These are phyloP conservation scores for Capsicum chinense DNA, from an alignment of 257 asterid species.

Conservation along the genomic window DNA sequence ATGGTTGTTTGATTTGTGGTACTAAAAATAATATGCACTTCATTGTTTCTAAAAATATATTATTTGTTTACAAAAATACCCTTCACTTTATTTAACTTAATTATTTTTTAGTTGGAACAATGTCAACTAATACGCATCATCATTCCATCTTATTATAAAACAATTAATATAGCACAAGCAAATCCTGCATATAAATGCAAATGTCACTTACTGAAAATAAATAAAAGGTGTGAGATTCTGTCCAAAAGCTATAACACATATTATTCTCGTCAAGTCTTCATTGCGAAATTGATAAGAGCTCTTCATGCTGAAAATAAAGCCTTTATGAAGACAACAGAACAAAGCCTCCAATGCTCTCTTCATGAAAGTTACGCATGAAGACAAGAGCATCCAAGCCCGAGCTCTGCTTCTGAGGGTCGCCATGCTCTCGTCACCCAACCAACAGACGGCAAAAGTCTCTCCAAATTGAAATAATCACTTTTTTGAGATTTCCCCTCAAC, in stretches of 20 bases:
- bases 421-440: slow-evolving; percentile 88
- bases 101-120: too few species aligned
- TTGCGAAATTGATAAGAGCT: not conserved
- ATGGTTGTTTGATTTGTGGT: too few species aligned
- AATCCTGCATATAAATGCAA: slow-evolving; percentile 14
- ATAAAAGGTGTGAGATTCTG: not conserved
- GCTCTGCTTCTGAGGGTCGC: slow-evolving; percentile 81
- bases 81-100: too few species aligned
- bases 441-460: slow-evolving; percentile 59
- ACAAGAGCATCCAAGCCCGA: slow-evolving; percentile 97
- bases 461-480: slow-evolving; percentile 40
- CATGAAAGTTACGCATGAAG: slow-evolving; percentile 73
- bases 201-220: not conserved
- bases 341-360: slow-evolving; percentile 79
- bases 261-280: slow-evolving; percentile 15
- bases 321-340: slow-evolving; percentile 63
- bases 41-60: too few species aligned
- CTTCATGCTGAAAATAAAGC: slow-evolving; percentile 68
- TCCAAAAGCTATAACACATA: not conserved
- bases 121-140: too few species aligned
- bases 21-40: too few species aligned
- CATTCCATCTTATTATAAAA: not conserved
- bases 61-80: too few species aligned
- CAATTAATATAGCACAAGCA: not conserved
- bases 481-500: slow-evolving; percentile 60